phyloP scores from a whole-genome alignment of 1,284 basidiomycete species.

The Ustilago shanxiensis region DNA sequence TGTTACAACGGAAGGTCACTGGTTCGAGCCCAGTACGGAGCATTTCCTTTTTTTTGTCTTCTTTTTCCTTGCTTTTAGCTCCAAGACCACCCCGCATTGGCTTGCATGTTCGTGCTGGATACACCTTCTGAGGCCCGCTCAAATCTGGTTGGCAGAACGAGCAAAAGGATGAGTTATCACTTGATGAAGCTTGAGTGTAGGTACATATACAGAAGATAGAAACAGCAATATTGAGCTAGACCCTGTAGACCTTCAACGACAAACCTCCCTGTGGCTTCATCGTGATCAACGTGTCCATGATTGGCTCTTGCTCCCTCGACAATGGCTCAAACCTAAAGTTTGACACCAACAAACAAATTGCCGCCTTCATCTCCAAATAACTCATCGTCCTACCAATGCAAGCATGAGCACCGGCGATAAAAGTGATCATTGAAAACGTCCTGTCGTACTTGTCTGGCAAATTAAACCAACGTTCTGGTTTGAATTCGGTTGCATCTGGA shows the following conservation, averaged over 20 bases:
- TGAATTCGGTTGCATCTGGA: conserved; percentile 53
- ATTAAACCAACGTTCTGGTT: conserved; percentile 59
- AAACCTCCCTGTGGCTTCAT: conserved; percentile 61
- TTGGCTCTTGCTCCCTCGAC: conserved; percentile 32
- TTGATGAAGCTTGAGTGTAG: neutral
- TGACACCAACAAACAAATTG: conserved; percentile 52
- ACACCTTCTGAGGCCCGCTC: too few species aligned
- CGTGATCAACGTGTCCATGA: conserved; percentile 56
- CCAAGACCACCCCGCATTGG: too few species aligned
- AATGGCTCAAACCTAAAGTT: conserved; percentile 56
- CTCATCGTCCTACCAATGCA: conserved; percentile 63
- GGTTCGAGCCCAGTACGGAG: conserved; percentile 59
- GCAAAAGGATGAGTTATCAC: neutral
- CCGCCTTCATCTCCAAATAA: conserved; percentile 58
- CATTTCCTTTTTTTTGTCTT: conserved; percentile 26
- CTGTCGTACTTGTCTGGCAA: conserved; percentile 58
- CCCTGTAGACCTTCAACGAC: conserved; percentile 34
- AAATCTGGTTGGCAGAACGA: too few species aligned
- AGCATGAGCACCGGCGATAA: conserved; percentile 59
- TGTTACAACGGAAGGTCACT: conserved; percentile 55
- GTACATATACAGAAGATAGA: neutral
- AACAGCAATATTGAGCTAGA: neutral
- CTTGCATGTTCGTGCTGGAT: too few species aligned
- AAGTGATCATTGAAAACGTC: conserved; percentile 55
- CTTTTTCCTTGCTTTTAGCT: neutral